phyloP scores from a whole-genome alignment of 306 rosid genomes.

The Ammopiptanthus mongolicus region DNA sequence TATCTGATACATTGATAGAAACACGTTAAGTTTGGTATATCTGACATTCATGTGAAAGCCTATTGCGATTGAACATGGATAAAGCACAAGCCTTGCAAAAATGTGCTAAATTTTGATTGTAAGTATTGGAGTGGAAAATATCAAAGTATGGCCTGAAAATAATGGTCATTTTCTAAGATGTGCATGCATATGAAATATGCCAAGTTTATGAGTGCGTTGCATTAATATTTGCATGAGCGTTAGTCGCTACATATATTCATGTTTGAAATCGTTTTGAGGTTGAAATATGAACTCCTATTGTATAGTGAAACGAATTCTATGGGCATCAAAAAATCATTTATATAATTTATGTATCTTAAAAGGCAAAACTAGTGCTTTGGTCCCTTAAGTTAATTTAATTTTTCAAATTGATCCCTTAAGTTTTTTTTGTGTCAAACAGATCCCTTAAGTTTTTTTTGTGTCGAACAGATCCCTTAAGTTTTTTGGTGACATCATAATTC shows the following conservation, averaged over 20 bases:
- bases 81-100: background rate
- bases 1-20: background rate
- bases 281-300: background rate
- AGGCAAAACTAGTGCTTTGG: too few relatives aligned
- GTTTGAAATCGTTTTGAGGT: background rate
- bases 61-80: background rate
- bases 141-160: background rate
- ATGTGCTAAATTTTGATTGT: background rate
- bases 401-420: too few relatives aligned
- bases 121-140: background rate
- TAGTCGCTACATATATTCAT: background rate
- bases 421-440: too few relatives aligned
- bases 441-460: too few relatives aligned
- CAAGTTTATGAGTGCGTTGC: background rate
- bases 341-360: background rate
- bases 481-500: too few relatives aligned
- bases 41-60: background rate
- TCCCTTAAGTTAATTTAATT: too few relatives aligned
- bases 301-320: background rate
- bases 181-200: background rate
- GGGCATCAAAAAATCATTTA: background rate
- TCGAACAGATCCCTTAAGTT: too few relatives aligned
- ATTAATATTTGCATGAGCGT: background rate
- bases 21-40: background rate
- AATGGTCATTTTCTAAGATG: background rate